Evolutionary conservation across 805 yeast species (phyloP).

Genomic region (Candida fluviatilis): DNA sequence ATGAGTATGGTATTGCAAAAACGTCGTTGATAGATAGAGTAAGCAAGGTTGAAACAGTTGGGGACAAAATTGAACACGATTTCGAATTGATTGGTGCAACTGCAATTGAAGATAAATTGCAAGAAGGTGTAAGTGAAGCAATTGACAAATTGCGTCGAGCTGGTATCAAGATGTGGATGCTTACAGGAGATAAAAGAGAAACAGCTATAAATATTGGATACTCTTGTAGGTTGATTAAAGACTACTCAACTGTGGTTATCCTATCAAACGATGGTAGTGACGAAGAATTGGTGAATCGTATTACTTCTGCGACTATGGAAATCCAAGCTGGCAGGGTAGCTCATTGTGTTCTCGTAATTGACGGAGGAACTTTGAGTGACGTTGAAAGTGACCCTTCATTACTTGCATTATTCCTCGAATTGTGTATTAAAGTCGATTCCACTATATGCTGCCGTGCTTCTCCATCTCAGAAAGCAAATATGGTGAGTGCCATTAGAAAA

Average conservation of each 20-base stretch:
- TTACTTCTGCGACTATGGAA: conserved; percentile 73
- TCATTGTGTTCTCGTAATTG: conserved; percentile 91
- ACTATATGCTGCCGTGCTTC: conserved; percentile 95
- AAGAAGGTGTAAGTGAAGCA: conserved; percentile 94
- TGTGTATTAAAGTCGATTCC: conserved; percentile 84
- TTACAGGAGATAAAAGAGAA: conserved; percentile 96
- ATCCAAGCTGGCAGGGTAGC: conserved; percentile 74
- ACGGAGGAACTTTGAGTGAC: conserved; percentile 78
- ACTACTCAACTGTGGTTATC: conserved; percentile 84
- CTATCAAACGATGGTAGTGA: conserved; percentile 43
- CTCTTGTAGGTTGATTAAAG: conserved; percentile 89
- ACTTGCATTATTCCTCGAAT: conserved; percentile 72
- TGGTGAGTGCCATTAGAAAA: conserved; percentile 81
- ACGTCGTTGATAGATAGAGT: conserved; percentile 69
- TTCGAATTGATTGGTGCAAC: conserved; percentile 83
- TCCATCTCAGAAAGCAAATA: conserved; percentile 91
- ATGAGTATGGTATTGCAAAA: conserved; percentile 68
- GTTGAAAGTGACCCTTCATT: conserved; percentile 72
- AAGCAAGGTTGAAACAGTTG: conserved; percentile 62
- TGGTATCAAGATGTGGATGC: conserved; percentile 95
- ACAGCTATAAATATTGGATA: conserved; percentile 97
- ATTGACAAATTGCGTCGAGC: conserved; percentile 90
- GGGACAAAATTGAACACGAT: conserved; percentile 66
- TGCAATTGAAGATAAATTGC: conserved; percentile 95
- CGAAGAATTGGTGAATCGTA: conserved; percentile 60